These are phyloP conservation scores for Apiotrichum brassicae DNA, from an alignment of 1,284 basidiomycete species.

Conservation along the genomic window DNA sequence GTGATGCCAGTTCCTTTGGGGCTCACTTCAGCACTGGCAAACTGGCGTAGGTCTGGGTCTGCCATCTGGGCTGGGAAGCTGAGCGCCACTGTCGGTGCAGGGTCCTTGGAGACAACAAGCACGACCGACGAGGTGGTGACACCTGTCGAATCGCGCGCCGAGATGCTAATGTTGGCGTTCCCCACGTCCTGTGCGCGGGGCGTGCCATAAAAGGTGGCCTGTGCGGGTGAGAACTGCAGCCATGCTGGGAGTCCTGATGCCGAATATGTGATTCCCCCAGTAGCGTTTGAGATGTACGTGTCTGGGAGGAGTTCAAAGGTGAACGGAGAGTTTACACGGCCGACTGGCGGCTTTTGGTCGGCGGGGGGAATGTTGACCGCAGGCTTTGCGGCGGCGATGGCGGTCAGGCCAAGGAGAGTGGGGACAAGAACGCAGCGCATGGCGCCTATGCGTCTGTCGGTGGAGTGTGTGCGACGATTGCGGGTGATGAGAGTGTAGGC, in stretches of 20 bases:
- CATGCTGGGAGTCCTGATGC: constrained; percentile 49
- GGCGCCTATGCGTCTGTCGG: no score
- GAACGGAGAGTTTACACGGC: constrained; percentile 40
- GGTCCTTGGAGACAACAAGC: constrained; percentile 44
- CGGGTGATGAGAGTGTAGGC: no score
- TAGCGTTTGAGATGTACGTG: constrained; percentile 39
- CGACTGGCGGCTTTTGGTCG: constrained; percentile 48
- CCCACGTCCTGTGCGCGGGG: constrained; percentile 35
- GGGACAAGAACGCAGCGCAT: constrained; percentile 16
- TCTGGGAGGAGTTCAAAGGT: constrained; percentile 43
- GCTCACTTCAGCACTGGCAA: constrained; percentile 36
- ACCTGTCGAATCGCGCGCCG: constrained; percentile 35
- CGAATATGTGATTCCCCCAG: constrained; percentile 43
- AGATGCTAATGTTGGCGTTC: constrained; percentile 26
- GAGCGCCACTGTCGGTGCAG: constrained; percentile 39
- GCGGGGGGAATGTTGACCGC: constrained; percentile 42
- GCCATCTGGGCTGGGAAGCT: constrained; percentile 45
- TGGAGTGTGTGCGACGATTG: no score
- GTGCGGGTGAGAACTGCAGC: constrained; percentile 43
- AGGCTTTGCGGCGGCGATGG: constrained; percentile 37
- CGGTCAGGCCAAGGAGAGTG: background rate
- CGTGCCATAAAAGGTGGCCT: constrained; percentile 35
- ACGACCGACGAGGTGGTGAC: constrained; percentile 31
- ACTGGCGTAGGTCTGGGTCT: constrained; percentile 29
- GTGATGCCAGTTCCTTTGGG: constrained; percentile 42